Base-by-base conservation (phyloP, 352 stramenopile genomes). In the Phytophthora fragariaefolia region DNA sequence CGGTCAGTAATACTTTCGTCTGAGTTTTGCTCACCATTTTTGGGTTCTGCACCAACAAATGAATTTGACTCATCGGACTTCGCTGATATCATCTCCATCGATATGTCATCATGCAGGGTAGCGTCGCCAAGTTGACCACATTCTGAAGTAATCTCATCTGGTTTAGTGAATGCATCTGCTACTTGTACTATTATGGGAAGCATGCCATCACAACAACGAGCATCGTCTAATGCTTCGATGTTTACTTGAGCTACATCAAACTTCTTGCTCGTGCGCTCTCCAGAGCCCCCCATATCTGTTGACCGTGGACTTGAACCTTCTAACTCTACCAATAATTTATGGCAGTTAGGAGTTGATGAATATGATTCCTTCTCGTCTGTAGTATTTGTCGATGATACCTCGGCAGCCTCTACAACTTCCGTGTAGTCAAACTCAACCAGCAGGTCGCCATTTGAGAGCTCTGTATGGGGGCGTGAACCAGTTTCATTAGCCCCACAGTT, bases 391-490 rank as follows among this genome's bases (percentile, higher is more conserved):
- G 23, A 1, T 17, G 9, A 9, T 17, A 36, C 30, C 3, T 80
- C 58, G 4, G 62, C 56, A 10, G 20, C 15, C 62, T 79, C 48
- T 36, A 18, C 60, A 24, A 24, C 20, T 58, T 73, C 66, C 23
- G 69, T 53, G 45, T 65, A 69, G 45, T 67, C 64, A 10, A 63
- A 72, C 18, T 45, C 55, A 27, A 26, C 27, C 7, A 72, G 17
- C 9, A 72, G 13, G 28, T 67, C 45, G 28, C 15, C 27, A 27
- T 38, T 63, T 32, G 12, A 18, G 3, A 43, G 6, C 22, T 34
- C 22, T 10, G 9, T 12, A 18, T n/a, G n/a, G n/a, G n/a, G n/a
- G n/a, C n/a, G n/a, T n/a, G n/a, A n/a, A n/a, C n/a, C n/a, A n/a
- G n/a, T n/a, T n/a, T n/a, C n/a, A n/a, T n/a, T n/a, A n/a, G n/a